Evolutionary conservation across 208 protist species (phyloP).

Genomic region (Trichomonas gallinae): DNA sequence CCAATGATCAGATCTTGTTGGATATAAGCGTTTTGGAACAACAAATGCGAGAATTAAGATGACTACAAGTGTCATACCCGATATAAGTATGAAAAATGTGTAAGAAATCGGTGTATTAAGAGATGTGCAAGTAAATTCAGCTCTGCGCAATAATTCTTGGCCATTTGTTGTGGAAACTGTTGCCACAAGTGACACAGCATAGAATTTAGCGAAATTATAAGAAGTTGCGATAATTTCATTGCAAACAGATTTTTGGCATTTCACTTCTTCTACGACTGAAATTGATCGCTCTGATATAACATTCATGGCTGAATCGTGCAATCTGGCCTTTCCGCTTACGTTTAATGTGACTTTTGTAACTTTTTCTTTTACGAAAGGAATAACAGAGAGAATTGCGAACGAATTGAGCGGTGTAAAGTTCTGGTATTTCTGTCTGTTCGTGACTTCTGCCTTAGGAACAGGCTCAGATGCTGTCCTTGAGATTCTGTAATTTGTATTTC

Average conservation of each 20-base stretch:
- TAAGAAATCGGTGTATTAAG: not conserved
- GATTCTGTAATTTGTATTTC: not conserved
- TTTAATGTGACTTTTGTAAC: not conserved
- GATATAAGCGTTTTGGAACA: not conserved
- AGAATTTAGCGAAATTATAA: not conserved
- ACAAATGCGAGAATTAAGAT: not conserved
- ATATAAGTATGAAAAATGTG: not conserved
- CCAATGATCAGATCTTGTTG: not conserved
- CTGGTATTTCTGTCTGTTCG: not conserved
- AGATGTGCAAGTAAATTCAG: not conserved
- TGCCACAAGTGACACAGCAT: not conserved
- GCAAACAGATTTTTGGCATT: not conserved
- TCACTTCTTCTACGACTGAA: not conserved
- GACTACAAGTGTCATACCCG: not conserved
- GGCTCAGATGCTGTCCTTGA: not conserved
- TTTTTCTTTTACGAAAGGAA: not conserved
- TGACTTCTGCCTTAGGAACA: not conserved
- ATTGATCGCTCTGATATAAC: not conserved
- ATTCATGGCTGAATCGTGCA: not conserved
- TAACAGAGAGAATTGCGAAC: not conserved
- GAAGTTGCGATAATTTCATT: not conserved
- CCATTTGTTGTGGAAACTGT: not conserved
- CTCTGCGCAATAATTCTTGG: not conserved
- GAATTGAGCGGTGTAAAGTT: not conserved
- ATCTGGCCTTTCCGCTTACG: not conserved